Percentiles rank a stretch among this genome's conserved stretches.
phyloP scores from a whole-genome alignment of 345 rosid species.

The Isatis tinctoria region DNA sequence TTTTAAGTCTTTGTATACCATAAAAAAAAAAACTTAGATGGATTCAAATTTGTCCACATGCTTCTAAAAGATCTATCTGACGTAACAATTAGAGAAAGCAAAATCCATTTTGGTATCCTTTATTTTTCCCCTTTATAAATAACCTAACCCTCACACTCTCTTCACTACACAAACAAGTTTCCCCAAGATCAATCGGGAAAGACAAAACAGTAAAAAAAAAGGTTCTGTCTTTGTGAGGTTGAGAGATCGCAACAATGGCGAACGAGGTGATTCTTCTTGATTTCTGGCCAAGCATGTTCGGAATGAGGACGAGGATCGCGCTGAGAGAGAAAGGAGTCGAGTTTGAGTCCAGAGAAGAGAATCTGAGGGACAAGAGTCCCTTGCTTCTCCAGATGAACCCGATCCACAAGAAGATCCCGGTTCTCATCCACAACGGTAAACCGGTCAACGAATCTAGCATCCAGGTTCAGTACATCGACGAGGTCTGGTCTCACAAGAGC shows the following conservation, averaged over 20 bases:
- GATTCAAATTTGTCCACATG: background rate
- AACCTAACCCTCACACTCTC: background rate
- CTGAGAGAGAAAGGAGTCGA: slow-evolving; percentile 25
- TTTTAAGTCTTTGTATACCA: too few species aligned
- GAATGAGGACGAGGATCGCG: slow-evolving; percentile 28
- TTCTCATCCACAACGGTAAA: slow-evolving; percentile 25
- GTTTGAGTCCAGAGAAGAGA: slow-evolving; percentile 23
- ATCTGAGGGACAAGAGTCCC: slow-evolving; percentile 15
- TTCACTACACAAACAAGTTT: background rate
- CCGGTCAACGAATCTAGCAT: slow-evolving; percentile 18
- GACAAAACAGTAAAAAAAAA: background rate
- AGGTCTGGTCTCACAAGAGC: slow-evolving; percentile 30
- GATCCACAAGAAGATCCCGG: slow-evolving; percentile 27
- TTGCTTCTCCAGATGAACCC: slow-evolving; percentile 30
- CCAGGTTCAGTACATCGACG: slow-evolving; percentile 18
- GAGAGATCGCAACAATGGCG: slow-evolving; percentile 6
- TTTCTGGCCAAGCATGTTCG: slow-evolving; percentile 32
- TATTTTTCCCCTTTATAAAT: background rate
- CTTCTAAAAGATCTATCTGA: background rate
- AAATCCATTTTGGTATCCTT: background rate
- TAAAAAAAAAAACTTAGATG: too few species aligned
- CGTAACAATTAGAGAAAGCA: background rate
- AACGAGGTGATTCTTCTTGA: slow-evolving; percentile 17
- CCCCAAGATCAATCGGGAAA: background rate
- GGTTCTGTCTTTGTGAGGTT: background rate